A percentile compares a stretch with the other conserved stretches of the same genome.
Evolutionary conservation across 2,329 filamentous ascomycete species (phyloP).

Genomic region (Emmonsia crescens): DNA sequence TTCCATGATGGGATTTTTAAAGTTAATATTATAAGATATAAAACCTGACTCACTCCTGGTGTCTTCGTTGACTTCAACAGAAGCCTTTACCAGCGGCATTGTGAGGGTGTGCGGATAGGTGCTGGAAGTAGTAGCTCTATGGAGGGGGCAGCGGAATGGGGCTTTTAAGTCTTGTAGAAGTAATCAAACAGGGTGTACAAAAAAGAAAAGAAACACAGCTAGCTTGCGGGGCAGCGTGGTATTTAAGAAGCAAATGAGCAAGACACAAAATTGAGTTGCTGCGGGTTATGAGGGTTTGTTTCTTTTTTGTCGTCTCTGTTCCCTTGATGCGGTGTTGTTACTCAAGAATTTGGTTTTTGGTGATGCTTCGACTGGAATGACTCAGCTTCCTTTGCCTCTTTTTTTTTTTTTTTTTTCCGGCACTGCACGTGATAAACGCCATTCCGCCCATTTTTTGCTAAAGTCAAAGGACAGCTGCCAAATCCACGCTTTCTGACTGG

Average conservation of each 20-base stretch:
- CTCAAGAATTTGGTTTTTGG: background rate
- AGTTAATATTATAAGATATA: background rate
- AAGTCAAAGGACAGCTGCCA: background rate
- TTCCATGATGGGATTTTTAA: background rate
- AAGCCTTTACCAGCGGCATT: constrained; percentile 33
- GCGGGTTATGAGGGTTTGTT: background rate
- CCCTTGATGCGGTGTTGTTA: background rate
- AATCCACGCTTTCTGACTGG: background rate
- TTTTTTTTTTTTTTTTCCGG: background rate
- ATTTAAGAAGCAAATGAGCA: background rate
- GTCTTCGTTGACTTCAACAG: constrained; percentile 34
- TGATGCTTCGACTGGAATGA: background rate
- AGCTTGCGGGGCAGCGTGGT: background rate
- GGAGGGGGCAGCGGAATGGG: background rate
- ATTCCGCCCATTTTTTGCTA: background rate
- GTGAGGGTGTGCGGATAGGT: constrained; percentile 9
- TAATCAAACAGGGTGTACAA: background rate
- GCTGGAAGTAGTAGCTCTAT: background rate
- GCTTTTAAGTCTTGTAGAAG: background rate
- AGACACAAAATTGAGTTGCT: constrained; percentile 1
- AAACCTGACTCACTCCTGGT: constrained; percentile 29
- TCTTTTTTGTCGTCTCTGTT: background rate
- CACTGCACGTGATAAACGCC: background rate
- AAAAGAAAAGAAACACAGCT: constrained; percentile 1
- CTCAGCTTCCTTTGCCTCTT: background rate